These are phyloP conservation scores for Sisymbrium altissimum DNA, from an alignment of 345 rosid genomes.

Conservation along the genomic window DNA sequence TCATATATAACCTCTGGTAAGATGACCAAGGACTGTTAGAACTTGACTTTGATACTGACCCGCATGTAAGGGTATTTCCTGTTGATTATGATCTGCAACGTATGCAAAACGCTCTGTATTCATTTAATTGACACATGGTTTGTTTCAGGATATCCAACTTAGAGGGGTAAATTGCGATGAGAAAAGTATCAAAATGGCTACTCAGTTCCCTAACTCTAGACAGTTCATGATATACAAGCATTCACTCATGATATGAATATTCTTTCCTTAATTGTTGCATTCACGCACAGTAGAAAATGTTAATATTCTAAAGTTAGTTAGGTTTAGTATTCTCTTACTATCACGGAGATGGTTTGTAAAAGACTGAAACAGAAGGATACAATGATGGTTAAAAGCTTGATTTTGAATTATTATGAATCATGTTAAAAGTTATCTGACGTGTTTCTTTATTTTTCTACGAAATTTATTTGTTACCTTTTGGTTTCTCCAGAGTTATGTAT, in stretches of 20 bases:
- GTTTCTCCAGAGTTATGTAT: conserved; percentile 66
- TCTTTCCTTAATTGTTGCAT: neutral
- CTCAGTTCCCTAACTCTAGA: conserved; percentile 67
- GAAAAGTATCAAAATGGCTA: conserved; percentile 84
- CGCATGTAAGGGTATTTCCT: conserved; percentile 48
- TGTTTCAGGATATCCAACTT: conserved; percentile 80
- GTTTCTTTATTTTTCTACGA: no score
- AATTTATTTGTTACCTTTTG: no score
- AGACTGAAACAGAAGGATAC: no score
- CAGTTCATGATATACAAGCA: conserved; percentile 82
- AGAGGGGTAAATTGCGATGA: conserved; percentile 96
- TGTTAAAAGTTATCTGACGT: no score
- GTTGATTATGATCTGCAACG: neutral
- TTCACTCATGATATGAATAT: conserved; percentile 59
- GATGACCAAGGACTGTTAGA: conserved; percentile 81
- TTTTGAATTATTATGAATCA: no score
- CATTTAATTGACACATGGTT: neutral
- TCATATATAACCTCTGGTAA: conserved; percentile 94
- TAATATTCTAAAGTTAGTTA: conserved; percentile 33
- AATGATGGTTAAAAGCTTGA: no score
- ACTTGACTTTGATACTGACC: conserved; percentile 80
- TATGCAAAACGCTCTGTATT: neutral
- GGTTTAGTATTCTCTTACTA: no score
- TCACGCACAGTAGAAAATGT: no score
- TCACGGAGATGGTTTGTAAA: no score